Evolutionary conservation across 441 rosid genomes (phyloP), one percentile per base, ranked within the genome.

Genomic region (Mallotus repandus): DNA sequence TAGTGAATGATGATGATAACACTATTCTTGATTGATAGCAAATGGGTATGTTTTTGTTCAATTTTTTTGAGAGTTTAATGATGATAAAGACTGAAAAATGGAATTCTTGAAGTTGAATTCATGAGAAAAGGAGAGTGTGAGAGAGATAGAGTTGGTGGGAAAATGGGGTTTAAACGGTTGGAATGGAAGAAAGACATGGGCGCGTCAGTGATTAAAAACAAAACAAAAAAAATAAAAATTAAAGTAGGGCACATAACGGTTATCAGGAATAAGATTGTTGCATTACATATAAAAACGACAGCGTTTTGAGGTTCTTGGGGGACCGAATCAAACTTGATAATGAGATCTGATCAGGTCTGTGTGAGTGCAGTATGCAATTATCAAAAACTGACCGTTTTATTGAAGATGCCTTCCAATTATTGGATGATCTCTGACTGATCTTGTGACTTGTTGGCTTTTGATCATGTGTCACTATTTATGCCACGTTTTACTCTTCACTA

Each of bases 111-210:
- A 53, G 61, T 48, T 49, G 75, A 61, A 60, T 69, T 50, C 56
- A 50, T 48, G 60, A 45, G 53, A 49, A 48, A 49, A 35, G 22
- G 54, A 32, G 53, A 53, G 21, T 6, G 49, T 59, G 74, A 38
- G 67, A 56, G 65, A n/a, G 9, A 14, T 38, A 38, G 46, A 16
- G 18, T 45, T n/a, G 86, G 78, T 79, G 86, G 89, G 89, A 84
- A 86, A 80, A 79, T 76, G 84, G 82, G 76, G 84, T 77, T 84
- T 80, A 82, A 89, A 84, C 88, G 85, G 85, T 84, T 82, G 68
- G 59, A 77, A 72, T n/a, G n/a, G n/a, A n/a, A n/a, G n/a, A n/a
- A n/a, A n/a, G 75, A 49, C 52, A 78, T 78, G 89, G 75, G 74
- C 60, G 76, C 63, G 79, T 18, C 77, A 52, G 71, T 1, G 70